Percentiles rank a stretch among this genome's conserved stretches.
These are phyloP conservation scores for Blastobotrys attinorum DNA, from an alignment of 805 yeast genomes.

Conservation along the genomic window DNA sequence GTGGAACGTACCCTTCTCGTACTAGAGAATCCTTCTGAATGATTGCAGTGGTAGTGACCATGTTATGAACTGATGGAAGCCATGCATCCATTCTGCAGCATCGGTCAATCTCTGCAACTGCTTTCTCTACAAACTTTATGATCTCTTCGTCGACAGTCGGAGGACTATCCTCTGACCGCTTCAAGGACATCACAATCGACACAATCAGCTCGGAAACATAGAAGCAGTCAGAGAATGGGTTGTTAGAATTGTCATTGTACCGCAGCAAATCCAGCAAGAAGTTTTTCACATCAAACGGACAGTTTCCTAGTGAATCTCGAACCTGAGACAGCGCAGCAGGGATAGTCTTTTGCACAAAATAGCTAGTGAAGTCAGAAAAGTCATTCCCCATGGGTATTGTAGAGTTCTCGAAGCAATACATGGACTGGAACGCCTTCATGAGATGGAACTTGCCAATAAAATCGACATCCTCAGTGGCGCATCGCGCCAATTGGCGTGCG, in stretches of 20 bases:
- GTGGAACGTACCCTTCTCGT: constrained; percentile 42
- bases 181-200: constrained; percentile 40
- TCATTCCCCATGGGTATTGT: constrained; percentile 73
- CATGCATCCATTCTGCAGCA: constrained; percentile 74
- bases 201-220: constrained; percentile 54
- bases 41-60: constrained; percentile 50
- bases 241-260: constrained; percentile 79
- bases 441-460: constrained; percentile 70
- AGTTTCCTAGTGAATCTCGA: constrained; percentile 52
- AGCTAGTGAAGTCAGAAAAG: constrained; percentile 61
- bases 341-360: constrained; percentile 64
- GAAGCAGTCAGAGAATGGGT: constrained; percentile 63
- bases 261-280: constrained; percentile 64
- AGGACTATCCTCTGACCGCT: constrained; percentile 7
- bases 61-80: constrained; percentile 65
- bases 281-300: constrained; percentile 51
- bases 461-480: constrained; percentile 52
- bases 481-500: constrained; percentile 64
- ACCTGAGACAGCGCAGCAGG: constrained; percentile 54
- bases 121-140: constrained; percentile 35
- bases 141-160: constrained; percentile 9
- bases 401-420: constrained; percentile 65
- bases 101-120: constrained; percentile 62
- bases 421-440: constrained; percentile 54
- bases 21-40: constrained; percentile 54